Base-by-base conservation (phyloP, 495 filamentous ascomycete genomes). In the Filosporella fistucella region DNA sequence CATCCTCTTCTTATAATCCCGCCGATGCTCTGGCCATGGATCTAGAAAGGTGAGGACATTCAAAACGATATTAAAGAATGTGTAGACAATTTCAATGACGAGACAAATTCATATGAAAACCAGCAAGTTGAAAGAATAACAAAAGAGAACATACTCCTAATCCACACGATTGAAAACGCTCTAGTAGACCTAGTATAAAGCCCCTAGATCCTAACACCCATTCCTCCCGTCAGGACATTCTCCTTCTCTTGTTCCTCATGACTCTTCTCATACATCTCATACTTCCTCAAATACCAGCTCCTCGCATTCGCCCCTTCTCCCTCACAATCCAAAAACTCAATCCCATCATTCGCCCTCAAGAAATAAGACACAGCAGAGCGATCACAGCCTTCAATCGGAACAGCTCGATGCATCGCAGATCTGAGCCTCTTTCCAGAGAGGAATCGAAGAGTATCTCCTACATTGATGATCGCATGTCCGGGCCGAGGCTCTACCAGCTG, bases 291-390 rank as follows among this genome's bases (percentile, higher is more conserved):
- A 8, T 20, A 17, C 22, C 22, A 43, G 12, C 18, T 13, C 23
- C 13, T 30, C 7, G 23, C 41, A 2, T 12, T 28, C 13, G 14
- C 3, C 13, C 9, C 8, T 29, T n/a, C 5, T 3, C 41, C 41
- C 10, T 74, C 68, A 50, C 63, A 65, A 56, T 75, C 72, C 52
- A 61, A 55, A 61, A 74, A 76, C 62, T 66, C 58, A 52, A 64
- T 65, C 48, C 69, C 69, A 57, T 77, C 66, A 60, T 75, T 68
- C 36, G 73, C 65, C 9, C 75, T 66, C 45, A 77, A 64, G 67
- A 79, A 77, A 59, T 77, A 79, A 13, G 75, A 71, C 56, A 77
- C 69, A 14, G 65, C 69, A 64, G 75, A 74, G 37, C 74, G 70
- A 4, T 7, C 11, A 9, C 70, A 48, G 45, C 66, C 63, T 8